Evolutionary conservation across 306 rosid species (phyloP).

Genomic region (Crataegus laevigata): DNA sequence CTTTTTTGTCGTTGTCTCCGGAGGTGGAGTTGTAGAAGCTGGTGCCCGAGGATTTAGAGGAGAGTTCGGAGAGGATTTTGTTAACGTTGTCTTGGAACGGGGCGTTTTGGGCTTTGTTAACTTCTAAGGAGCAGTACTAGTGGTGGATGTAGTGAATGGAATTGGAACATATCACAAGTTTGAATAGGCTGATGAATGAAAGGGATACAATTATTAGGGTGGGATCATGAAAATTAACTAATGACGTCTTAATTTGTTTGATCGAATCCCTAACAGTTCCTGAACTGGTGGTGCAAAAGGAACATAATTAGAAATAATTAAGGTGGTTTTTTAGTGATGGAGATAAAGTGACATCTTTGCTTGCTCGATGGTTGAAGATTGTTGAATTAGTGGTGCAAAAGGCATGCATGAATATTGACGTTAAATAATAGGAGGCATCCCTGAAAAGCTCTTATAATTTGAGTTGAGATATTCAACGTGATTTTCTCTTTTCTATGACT

Average conservation of each 20-base stretch:
- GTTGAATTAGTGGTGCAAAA: background rate
- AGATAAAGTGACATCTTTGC: background rate
- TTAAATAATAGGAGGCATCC: background rate
- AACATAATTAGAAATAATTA: background rate
- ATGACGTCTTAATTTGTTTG: background rate
- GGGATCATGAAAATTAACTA: background rate
- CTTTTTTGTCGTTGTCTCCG: background rate
- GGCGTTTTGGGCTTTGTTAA: background rate
- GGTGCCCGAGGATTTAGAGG: background rate
- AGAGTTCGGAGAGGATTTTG: slow-evolving; percentile 5
- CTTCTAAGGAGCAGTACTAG: background rate
- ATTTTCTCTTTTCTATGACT: background rate
- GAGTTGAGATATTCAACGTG: background rate
- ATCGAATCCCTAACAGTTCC: background rate
- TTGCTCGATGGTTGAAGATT: background rate
- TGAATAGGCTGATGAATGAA: background rate
- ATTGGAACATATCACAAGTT: background rate
- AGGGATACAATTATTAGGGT: background rate
- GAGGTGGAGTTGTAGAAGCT: slow-evolving; percentile 18
- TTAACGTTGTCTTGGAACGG: background rate
- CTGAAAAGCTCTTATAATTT: background rate
- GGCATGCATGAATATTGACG: background rate
- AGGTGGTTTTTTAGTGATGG: background rate
- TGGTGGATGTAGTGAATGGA: background rate
- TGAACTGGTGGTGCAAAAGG: background rate